Evolutionary conservation across 495 filamentous ascomycete genomes (phyloP).

Genomic region (Penicillium silybi): DNA sequence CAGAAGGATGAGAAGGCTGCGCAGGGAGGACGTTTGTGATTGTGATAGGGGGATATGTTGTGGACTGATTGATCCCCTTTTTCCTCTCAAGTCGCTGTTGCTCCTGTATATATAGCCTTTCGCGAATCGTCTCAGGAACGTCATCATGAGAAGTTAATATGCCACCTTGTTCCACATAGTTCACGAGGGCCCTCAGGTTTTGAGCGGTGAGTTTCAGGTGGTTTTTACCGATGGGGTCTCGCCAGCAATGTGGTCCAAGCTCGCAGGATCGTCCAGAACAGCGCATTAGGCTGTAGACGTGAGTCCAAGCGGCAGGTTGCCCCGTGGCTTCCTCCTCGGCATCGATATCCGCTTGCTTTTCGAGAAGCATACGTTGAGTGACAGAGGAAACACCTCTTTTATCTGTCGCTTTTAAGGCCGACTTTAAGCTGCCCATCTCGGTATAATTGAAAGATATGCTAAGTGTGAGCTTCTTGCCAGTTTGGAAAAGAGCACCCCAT

Average conservation of each 20-base stretch:
- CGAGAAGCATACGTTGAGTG: not conserved
- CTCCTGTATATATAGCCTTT: not conserved
- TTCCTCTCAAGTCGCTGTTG: not conserved
- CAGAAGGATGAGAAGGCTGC: not conserved
- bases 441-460: slow-evolving; percentile 14
- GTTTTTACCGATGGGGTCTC: not conserved
- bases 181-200: not conserved
- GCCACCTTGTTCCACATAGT: not conserved
- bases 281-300: slow-evolving; percentile 29
- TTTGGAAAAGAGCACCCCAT: slow-evolving; percentile 9
- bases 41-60: slow-evolving; percentile 15
- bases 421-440: slow-evolving; percentile 2
- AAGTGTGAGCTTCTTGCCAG: slow-evolving; percentile 14
- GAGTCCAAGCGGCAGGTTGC: slow-evolving; percentile 17
- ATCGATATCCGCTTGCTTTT: too few species aligned
- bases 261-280: not conserved
- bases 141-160: not conserved
- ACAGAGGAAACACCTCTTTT: not conserved
- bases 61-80: not conserved
- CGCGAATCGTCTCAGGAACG: not conserved
- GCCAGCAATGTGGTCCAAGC: not conserved
- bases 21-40: slow-evolving; percentile 19
- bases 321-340: slow-evolving; percentile 7
- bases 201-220: not conserved
- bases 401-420: not conserved